A percentile compares a stretch with the other conserved stretches of the same genome.
phyloP scores from a whole-genome alignment of 2,329 filamentous ascomycete species.

The Aspergillus sp. region DNA sequence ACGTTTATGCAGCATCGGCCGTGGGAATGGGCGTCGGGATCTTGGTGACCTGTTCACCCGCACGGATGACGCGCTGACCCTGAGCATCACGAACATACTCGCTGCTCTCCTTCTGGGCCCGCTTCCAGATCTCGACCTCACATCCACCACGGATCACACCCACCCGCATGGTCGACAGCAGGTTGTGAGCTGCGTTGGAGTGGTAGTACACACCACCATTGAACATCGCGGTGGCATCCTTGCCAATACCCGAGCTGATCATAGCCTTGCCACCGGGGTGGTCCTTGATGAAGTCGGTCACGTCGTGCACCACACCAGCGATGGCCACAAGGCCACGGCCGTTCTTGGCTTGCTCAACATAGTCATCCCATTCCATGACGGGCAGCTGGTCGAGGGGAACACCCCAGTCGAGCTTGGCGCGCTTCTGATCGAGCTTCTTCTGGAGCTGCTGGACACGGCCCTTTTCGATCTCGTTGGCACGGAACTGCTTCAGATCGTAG shows the following conservation, averaged over 20 bases:
- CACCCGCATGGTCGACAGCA: constrained; percentile 82
- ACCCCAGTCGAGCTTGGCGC: constrained; percentile 79
- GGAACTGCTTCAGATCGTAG: constrained; percentile 87
- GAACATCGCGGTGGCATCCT: constrained; percentile 87
- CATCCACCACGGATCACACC: constrained; percentile 83
- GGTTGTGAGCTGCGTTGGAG: constrained; percentile 85
- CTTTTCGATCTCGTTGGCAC: constrained; percentile 88
- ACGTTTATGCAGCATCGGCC: constrained; percentile 69
- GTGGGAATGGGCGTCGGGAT: constrained; percentile 74
- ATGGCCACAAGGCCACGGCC: constrained; percentile 74
- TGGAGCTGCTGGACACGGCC: constrained; percentile 82
- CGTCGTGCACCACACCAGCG: constrained; percentile 82
- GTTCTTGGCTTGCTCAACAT: constrained; percentile 71
- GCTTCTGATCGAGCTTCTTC: constrained; percentile 91
- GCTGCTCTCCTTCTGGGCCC: constrained; percentile 73
- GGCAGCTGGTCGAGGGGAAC: constrained; percentile 80
- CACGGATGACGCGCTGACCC: constrained; percentile 79
- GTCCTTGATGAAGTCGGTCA: constrained; percentile 79
- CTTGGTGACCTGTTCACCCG: constrained; percentile 81
- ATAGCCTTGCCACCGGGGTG: constrained; percentile 89
- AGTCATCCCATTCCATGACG: constrained; percentile 83
- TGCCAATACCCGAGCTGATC: constrained; percentile 77
- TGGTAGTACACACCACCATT: constrained; percentile 89
- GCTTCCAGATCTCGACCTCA: constrained; percentile 92
- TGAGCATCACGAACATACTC: constrained; percentile 75